Base-by-base conservation (phyloP, 83 land plant genomes). In the Isoetes engelmannii region DNA sequence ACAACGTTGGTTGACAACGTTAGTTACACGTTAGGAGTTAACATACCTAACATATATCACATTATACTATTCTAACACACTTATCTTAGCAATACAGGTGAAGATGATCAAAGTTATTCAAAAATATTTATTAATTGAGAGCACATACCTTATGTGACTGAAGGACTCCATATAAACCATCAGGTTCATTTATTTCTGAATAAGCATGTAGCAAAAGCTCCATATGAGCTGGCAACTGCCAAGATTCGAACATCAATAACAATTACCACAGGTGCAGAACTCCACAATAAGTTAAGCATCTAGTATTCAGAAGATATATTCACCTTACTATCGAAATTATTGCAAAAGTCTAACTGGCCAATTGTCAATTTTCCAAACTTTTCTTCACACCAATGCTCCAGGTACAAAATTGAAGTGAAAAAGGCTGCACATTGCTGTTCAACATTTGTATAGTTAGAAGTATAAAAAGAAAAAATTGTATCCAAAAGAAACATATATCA, bases 351-450 rank as follows among this genome's bases (percentile, higher is more conserved):
- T 8, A 92, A 92, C 47, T 71, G 80, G 50, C 99, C 99, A 55
- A 94, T 74, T 18, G 85, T 78, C 12, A 90, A 83, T 53, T 68
- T 53, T 4, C 79, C 82, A 75, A 84, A 88, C 64, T 81, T 81
- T 54, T 94, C 99, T 73, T 88, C 92, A 75, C 99, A 94, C 99
- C 99, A 94, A 68, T 87, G 84, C 82, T 94, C 99, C 67, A 94
- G 85, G 66, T 88, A 94, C 68, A 94, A 53, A 17, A 86, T 75
- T 28, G 97, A 73, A 44, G 97, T 86, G 50, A 94, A 94, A 75
- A 84, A 94, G 46, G 90, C 87, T 41, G 84, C 92, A 82, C 90
- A 94, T 65, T 70, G 74, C 99, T 94, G 83, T 37, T 12, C 12
- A 18, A 42, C 37, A 28, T 28, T 2, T 28, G 37, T 28, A 28